Conservation (phyloP, 768 basidiomycete genomes). For the Lentinula aciculospora region DNA sequence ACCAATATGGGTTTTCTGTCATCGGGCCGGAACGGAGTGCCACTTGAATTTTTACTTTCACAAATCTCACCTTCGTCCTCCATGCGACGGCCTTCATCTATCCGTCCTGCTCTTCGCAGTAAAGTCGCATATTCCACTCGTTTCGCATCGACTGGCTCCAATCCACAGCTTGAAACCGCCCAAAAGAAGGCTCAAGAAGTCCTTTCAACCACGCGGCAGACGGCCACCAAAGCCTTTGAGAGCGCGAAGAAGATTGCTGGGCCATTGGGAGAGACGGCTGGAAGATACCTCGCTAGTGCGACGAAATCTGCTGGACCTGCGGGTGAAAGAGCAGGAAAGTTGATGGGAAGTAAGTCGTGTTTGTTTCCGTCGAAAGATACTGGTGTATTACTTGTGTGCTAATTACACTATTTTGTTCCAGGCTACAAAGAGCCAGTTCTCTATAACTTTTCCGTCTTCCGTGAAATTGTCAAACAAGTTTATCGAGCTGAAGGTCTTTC, state of each 20-base stretch:
- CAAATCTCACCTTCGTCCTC: neutral
- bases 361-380: constrained; percentile 8
- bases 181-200: constrained; percentile 73
- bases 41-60: neutral
- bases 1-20: too few relatives aligned
- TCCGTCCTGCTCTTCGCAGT: constrained; percentile 22
- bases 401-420: constrained; percentile 15
- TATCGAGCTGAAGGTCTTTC: constrained; percentile 67
- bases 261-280: constrained; percentile 47
- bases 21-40: neutral
- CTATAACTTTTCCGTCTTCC: constrained; percentile 75
- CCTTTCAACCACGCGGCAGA: constrained; percentile 52
- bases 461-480: constrained; percentile 71
- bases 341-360: constrained; percentile 38
- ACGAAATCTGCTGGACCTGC: constrained; percentile 43
- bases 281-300: constrained; percentile 47
- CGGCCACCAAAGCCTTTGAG: constrained; percentile 47
- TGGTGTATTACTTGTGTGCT: neutral
- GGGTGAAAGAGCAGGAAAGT: constrained; percentile 47
- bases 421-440: constrained; percentile 74
- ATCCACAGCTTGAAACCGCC: constrained; percentile 36
- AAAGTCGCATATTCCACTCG: constrained; percentile 22
- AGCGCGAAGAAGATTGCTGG: constrained; percentile 42
- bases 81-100: neutral
- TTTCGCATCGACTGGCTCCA: constrained; percentile 29